Conservation (phyloP, 106 monocot genomes). For the Amphibolis antarctica region DNA sequence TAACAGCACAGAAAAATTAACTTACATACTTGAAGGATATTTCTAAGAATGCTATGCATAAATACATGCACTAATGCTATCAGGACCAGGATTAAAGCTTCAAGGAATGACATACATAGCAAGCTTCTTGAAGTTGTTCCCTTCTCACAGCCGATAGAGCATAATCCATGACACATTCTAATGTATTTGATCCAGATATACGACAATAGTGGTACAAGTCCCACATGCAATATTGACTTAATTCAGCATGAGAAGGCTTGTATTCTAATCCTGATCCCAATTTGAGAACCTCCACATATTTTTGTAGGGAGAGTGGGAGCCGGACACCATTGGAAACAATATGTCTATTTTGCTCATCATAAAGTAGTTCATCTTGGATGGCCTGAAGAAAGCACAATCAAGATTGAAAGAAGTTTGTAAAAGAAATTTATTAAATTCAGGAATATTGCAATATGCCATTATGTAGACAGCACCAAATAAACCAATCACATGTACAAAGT, state of each 20-base stretch:
- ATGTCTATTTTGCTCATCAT: slow-evolving; percentile 34
- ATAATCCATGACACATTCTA: slow-evolving; percentile 64
- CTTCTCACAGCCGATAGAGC: slow-evolving; percentile 52
- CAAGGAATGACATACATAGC: slow-evolving; percentile 51
- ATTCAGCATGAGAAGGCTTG: slow-evolving; percentile 12
- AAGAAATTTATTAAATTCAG: not conserved
- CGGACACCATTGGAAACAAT: slow-evolving; percentile 26
- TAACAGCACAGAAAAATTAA: not conserved
- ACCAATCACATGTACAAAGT: not conserved
- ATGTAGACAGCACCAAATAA: not conserved
- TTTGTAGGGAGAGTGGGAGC: slow-evolving; percentile 63
- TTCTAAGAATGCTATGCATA: not conserved
- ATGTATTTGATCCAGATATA: slow-evolving; percentile 57
- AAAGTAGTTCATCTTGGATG: slow-evolving; percentile 60
- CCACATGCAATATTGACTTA: slow-evolving; percentile 45
- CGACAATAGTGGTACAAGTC: slow-evolving; percentile 84
- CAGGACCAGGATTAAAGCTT: slow-evolving; percentile 1
- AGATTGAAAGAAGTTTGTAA: not conserved
- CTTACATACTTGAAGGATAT: not conserved
- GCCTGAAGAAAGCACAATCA: slow-evolving; percentile 26
- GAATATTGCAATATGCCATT: not conserved
- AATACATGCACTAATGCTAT: not conserved
- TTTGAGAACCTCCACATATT: slow-evolving; percentile 44
- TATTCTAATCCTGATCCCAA: slow-evolving; percentile 16
- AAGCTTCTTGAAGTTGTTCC: slow-evolving; percentile 76